Evolutionary conservation across 1,284 basidiomycete species (phyloP).

Genomic region (Puccinia hordei): DNA sequence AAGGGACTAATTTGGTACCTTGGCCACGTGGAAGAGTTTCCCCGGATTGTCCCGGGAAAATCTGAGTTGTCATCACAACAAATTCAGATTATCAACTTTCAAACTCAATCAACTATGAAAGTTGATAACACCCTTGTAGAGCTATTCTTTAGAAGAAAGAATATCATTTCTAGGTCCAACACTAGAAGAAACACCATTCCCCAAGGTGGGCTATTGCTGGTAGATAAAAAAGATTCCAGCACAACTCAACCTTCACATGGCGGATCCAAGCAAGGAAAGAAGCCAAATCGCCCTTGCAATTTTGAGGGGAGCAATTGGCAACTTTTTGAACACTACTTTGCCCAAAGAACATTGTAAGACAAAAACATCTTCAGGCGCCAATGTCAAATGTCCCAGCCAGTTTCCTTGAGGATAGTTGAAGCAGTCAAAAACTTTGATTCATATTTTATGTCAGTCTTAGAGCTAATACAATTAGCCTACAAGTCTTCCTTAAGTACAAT

Average conservation of each 20-base stretch:
- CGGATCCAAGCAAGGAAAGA: background rate
- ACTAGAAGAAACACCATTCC: background rate
- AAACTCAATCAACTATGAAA: no score
- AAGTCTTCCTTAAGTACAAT: no score
- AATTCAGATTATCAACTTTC: no score
- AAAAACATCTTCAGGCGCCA: conserved; percentile 10
- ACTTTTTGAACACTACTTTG: conserved; percentile 13
- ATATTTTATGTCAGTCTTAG: no score
- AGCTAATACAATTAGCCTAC: no score
- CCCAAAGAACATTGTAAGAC: no score
- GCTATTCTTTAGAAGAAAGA: no score
- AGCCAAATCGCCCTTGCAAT: background rate
- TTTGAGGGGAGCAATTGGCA: conserved; percentile 6
- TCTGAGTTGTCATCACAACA: no score
- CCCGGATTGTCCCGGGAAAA: no score
- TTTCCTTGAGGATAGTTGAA: conserved; percentile 1
- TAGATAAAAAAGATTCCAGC: background rate
- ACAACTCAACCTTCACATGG: background rate
- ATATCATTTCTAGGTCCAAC: background rate
- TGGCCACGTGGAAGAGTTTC: no score
- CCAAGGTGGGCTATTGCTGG: background rate
- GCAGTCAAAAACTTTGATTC: background rate
- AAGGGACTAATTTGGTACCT: no score
- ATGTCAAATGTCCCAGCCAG: background rate
- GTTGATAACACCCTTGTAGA: background rate